Evolutionary conservation across 2,329 filamentous ascomycete species (phyloP), one percentile per base, ranked within the genome.

Genomic region (Fusarium sp.): DNA sequence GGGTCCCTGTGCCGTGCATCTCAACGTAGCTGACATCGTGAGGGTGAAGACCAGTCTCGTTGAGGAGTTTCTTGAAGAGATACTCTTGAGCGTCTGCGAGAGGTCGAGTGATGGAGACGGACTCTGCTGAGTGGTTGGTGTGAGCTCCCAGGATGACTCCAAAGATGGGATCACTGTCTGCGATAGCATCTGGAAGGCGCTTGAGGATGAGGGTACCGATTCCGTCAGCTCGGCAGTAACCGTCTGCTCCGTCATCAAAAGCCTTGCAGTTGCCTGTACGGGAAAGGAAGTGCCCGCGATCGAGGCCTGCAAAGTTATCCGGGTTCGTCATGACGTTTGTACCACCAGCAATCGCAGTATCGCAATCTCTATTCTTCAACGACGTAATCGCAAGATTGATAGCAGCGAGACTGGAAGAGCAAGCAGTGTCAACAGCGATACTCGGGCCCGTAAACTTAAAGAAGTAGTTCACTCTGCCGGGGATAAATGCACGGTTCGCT

Each of bases 1-100:
- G 94, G 0, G 94, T 97, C 32, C 94, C 95, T 3, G 95, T 97
- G 15, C 94, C 94, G 80, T 97, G 94, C 91, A 96, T 94, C 82
- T 97, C 94, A 9, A 97, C 91, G 77, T 96, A 96, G 81, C 91
- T 91, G 36, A 97, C 88, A 69, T 95, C 92, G 53, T 90, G 88
- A 3, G 94, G 92, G 75, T 95, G 91, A 20, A 96, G 88, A 62
- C 92, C 92, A 35, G 93, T 91, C 45, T 93, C 30, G 3, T 90
- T 54, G 91, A 89, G 3, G 95, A 86, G 41, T 96, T 91, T 47
- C 90, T 89, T 89, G 77, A 93, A 96, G 11, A 63, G 41, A 14
- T 58, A 63, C 26, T 58, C 51, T 17, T 63, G 60, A 96, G 93
- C 92, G 14, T 90, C 92, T 5, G 90, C 92, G 79, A 96, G 93